A percentile compares a stretch with the other conserved stretches of the same genome.
phyloP scores from a whole-genome alignment of 768 basidiomycete species.

The Boletales sp. region DNA sequence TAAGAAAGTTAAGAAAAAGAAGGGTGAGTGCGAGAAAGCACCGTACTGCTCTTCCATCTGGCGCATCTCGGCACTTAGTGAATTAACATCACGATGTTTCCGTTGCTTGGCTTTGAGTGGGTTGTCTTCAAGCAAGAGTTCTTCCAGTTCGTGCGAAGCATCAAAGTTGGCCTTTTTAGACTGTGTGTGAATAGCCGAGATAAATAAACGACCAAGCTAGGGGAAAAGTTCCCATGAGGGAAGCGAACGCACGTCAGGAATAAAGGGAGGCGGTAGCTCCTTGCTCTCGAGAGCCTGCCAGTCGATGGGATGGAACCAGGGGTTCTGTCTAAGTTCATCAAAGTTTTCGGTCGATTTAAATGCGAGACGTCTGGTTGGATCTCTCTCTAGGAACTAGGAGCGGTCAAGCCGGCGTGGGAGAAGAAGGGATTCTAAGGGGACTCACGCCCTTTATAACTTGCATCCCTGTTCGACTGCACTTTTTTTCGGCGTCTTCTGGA shows the following conservation, averaged over 20 bases:
- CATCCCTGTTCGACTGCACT: conserved; percentile 73
- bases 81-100: conserved; percentile 81
- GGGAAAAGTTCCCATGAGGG: neutral
- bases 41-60: conserved; percentile 98
- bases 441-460: conserved; percentile 77
- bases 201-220: neutral
- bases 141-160: conserved; percentile 96
- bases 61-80: conserved; percentile 86
- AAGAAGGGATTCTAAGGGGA: conserved; percentile 12
- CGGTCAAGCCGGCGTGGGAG: conserved; percentile 11
- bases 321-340: conserved; percentile 71
- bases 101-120: conserved; percentile 93
- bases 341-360: conserved; percentile 81
- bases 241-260: conserved; percentile 69
- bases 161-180: conserved; percentile 99
- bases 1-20: conserved; percentile 27
- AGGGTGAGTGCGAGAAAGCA: neutral
- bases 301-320: conserved; percentile 88
- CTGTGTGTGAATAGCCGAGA: conserved; percentile 38
- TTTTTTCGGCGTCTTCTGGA: conserved; percentile 85
- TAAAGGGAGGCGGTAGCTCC: conserved; percentile 73
- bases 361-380: conserved; percentile 74
- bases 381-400: conserved; percentile 79
- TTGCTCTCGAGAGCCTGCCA: conserved; percentile 86
- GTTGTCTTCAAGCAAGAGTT: conserved; percentile 93